Conservation (phyloP, 2,329 filamentous ascomycete genomes). For the Dactylella cylindrospora region DNA sequence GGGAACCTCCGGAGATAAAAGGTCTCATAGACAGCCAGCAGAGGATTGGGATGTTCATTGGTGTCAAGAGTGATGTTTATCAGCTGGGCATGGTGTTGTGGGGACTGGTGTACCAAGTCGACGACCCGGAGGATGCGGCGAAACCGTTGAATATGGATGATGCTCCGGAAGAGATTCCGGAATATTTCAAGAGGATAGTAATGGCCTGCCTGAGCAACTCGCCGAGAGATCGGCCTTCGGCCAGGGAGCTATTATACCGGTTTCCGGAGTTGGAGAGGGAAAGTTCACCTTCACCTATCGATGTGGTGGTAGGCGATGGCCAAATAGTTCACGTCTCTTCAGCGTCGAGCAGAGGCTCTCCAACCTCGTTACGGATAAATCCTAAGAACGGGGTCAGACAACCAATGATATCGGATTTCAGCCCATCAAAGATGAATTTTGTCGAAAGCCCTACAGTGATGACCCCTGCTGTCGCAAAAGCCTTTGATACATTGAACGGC, state of each 20-base stretch:
- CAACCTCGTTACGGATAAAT: constrained; percentile 39
- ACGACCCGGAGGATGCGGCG: constrained; percentile 80
- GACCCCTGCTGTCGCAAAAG: constrained; percentile 9
- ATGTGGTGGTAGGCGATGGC: constrained; percentile 28
- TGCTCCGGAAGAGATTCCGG: constrained; percentile 66
- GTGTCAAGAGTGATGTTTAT: constrained; percentile 93
- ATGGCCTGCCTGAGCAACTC: constrained; percentile 73
- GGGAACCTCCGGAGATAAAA: constrained; percentile 92
- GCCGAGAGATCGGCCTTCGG: constrained; percentile 72
- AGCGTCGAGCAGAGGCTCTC: constrained; percentile 32
- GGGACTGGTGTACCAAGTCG: constrained; percentile 81
- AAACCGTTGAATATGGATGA: constrained; percentile 66
- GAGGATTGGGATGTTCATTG: constrained; percentile 93
- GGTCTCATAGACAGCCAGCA: constrained; percentile 83
- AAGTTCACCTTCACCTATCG: constrained; percentile 19
- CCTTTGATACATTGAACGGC: constrained; percentile 29
- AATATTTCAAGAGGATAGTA: constrained; percentile 76
- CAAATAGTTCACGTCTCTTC: constrained; percentile 28
- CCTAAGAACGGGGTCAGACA: constrained; percentile 21
- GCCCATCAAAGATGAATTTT: constrained; percentile 21
- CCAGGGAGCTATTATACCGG: constrained; percentile 67
- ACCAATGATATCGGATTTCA: constrained; percentile 16
- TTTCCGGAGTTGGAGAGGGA: constrained; percentile 60
- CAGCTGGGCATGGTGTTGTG: constrained; percentile 97
- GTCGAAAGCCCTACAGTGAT: constrained; percentile 39